A percentile compares a stretch with the other conserved stretches of the same genome.
phyloP scores from a whole-genome alignment of 139 green algal genomes.

The Parachlorella kessleri region DNA sequence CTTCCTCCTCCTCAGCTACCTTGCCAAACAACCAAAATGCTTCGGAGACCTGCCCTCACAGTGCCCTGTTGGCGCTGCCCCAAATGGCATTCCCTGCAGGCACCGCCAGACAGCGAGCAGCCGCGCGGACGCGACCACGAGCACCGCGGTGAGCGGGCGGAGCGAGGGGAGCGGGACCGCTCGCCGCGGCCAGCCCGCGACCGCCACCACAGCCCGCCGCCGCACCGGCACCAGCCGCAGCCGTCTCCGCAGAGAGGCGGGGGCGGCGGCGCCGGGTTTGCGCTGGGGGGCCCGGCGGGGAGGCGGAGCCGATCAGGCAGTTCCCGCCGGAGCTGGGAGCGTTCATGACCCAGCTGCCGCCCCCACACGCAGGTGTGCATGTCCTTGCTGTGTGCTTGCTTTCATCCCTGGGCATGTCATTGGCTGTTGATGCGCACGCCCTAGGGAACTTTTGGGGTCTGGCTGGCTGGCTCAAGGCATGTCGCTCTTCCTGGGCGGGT shows the following conservation, averaged over 20 bases:
- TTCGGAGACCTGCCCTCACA: too few species aligned
- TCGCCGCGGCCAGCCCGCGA: not conserved
- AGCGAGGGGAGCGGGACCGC: not conserved
- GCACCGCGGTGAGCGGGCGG: not conserved
- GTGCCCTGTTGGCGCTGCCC: too few species aligned
- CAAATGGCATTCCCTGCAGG: too few species aligned
- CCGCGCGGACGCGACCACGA: not conserved
- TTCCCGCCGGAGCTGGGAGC: constrained; percentile 53
- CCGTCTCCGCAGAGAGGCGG: constrained; percentile 3
- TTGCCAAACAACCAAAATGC: too few species aligned
- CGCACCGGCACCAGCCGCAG: not conserved
- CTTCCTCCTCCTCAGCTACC: too few species aligned
- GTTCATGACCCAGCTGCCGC: constrained; percentile 59
- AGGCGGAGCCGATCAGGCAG: constrained; percentile 28
- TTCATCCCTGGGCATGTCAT: not conserved
- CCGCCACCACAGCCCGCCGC: not conserved
- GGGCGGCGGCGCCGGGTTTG: not conserved
- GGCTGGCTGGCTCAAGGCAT: not conserved
- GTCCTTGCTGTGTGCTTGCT: not conserved
- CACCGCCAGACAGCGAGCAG: not conserved
- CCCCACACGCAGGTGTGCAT: constrained; percentile 20
- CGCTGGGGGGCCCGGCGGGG: not conserved
- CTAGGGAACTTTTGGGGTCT: not conserved
- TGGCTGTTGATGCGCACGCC: not conserved
- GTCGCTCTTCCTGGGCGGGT: not conserved